phyloP scores from a whole-genome alignment of 2,329 filamentous ascomycete genomes.

The Penicillium sp. region DNA sequence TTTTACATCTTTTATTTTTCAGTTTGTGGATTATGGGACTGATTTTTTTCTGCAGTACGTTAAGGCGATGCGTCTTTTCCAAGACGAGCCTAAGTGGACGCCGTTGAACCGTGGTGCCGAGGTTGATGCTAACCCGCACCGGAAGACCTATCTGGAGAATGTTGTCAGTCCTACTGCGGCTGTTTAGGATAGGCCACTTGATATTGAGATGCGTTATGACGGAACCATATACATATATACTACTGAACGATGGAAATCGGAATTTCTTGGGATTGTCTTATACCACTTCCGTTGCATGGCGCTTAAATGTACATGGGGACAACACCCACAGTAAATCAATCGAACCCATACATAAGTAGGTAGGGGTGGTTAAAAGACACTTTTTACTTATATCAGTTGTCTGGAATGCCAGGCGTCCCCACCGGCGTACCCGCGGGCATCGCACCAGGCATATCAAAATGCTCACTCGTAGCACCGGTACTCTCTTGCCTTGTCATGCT shows the following conservation, averaged over 20 bases:
- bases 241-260: neutral
- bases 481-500: constrained; percentile 35
- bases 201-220: constrained; percentile 10
- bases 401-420: constrained; percentile 3
- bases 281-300: neutral
- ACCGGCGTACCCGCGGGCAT: constrained; percentile 26
- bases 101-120: constrained; percentile 77
- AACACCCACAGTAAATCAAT: neutral
- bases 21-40: constrained; percentile 6
- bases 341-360: neutral
- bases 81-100: constrained; percentile 98
- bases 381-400: neutral
- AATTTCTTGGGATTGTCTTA: neutral
- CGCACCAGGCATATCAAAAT: constrained; percentile 42
- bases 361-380: too few species aligned
- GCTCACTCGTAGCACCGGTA: constrained; percentile 28
- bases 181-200: constrained; percentile 15
- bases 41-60: constrained; percentile 67
- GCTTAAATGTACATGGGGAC: neutral
- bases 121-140: constrained; percentile 73
- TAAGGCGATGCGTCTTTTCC: constrained; percentile 93
- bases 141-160: constrained; percentile 69
- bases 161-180: constrained; percentile 25
- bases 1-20: constrained; percentile 1
- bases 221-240: constrained; percentile 5